These are phyloP conservation scores for Yarrowia osloensis DNA, from an alignment of 805 yeast genomes.

Conservation along the genomic window DNA sequence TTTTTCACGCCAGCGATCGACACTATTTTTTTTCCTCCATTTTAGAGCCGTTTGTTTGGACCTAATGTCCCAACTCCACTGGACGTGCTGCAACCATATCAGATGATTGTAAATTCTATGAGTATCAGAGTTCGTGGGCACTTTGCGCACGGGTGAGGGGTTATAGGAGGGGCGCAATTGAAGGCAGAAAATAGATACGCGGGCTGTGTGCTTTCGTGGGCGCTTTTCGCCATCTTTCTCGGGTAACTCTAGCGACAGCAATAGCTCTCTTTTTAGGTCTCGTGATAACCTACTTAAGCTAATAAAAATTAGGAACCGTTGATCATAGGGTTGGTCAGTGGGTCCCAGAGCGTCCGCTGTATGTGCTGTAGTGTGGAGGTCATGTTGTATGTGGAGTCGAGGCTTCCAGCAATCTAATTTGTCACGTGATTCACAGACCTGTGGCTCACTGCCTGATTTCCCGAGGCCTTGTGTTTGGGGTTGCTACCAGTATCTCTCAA, in stretches of 20 bases:
- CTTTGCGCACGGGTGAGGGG: not conserved
- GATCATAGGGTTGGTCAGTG: not conserved
- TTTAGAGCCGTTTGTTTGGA: not conserved
- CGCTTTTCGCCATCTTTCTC: not conserved
- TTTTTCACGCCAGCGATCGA: not conserved
- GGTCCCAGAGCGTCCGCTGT: not conserved
- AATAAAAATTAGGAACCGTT: conserved; percentile 3
- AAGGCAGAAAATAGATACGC: not conserved
- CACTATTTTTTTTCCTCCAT: not conserved
- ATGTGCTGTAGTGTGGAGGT: not conserved
- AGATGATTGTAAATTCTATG: conserved; percentile 4
- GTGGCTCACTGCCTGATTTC: too few relatives aligned
- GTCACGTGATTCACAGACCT: too few relatives aligned
- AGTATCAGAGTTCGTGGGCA: not conserved
- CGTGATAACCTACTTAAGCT: not conserved
- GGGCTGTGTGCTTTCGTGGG: not conserved
- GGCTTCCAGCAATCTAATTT: too few relatives aligned
- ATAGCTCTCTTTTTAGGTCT: not conserved
- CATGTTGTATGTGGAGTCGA: too few relatives aligned
- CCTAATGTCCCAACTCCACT: conserved; percentile 5
- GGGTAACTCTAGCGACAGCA: not conserved
- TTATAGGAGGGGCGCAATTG: not conserved
- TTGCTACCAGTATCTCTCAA: not conserved
- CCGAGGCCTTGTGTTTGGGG: too few relatives aligned
- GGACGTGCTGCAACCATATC: conserved; percentile 11